A percentile compares a stretch with the other conserved stretches of the same genome.
Conservation (phyloP, 1,139 yeast species). For the Suhomyces choctaworum region DNA sequence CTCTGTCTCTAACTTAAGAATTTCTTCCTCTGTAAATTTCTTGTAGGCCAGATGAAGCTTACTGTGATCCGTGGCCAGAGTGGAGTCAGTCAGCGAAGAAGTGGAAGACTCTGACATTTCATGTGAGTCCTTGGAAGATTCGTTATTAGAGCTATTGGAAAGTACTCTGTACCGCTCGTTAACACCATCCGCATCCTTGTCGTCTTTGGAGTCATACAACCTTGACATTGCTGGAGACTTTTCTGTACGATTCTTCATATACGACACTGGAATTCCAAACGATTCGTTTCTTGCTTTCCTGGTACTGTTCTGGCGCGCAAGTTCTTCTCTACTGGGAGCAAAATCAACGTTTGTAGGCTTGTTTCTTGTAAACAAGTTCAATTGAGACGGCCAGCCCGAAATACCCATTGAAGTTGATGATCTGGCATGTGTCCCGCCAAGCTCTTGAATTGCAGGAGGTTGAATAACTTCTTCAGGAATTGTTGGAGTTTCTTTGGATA, state of each 20-base stretch:
- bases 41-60: constrained; percentile 3
- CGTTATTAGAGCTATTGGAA: constrained; percentile 5
- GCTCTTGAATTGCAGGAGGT: not conserved
- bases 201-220: constrained; percentile 11
- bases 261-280: constrained; percentile 28
- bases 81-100: not conserved
- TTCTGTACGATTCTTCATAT: constrained; percentile 14
- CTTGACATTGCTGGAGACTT: constrained; percentile 15
- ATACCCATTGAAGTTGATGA: constrained; percentile 6
- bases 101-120: constrained; percentile 1
- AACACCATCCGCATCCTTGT: constrained; percentile 2
- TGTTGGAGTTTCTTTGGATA: not conserved
- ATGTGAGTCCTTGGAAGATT: constrained; percentile 3
- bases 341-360: constrained; percentile 36
- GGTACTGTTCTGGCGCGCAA: constrained; percentile 40
- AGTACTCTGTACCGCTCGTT: constrained; percentile 5
- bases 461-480: not conserved
- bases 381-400: constrained; percentile 54
- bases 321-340: constrained; percentile 32
- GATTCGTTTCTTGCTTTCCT: constrained; percentile 34
- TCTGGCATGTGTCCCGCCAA: constrained; percentile 4
- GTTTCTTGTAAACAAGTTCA: constrained; percentile 47
- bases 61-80: not conserved
- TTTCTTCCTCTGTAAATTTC: constrained; percentile 35
- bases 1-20: constrained; percentile 46